phyloP scores from a whole-genome alignment of 331 rosid species.

The Quercus phellos region DNA sequence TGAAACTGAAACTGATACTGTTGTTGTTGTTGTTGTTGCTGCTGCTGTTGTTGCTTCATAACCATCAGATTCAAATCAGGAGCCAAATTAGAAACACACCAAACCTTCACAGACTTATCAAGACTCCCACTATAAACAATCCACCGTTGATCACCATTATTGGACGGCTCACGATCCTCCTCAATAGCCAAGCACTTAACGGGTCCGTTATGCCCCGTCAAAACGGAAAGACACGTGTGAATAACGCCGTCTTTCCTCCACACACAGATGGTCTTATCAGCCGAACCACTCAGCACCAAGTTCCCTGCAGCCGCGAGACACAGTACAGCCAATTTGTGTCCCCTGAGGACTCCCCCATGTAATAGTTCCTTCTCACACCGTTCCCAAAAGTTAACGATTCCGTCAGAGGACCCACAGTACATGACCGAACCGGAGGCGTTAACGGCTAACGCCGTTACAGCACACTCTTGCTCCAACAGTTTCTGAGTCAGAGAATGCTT shows the following conservation, averaged over 20 bases:
- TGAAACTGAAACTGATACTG: no score
- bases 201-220: slow-evolving; percentile 80
- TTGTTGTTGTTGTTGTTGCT: neutral
- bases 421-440: slow-evolving; percentile 34
- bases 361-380: slow-evolving; percentile 32
- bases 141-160: slow-evolving; percentile 40
- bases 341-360: slow-evolving; percentile 70
- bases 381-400: slow-evolving; percentile 74
- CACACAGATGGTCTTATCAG: slow-evolving; percentile 78
- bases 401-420: slow-evolving; percentile 81
- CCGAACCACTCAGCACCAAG: slow-evolving; percentile 69
- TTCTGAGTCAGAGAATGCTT: slow-evolving; percentile 51
- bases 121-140: slow-evolving; percentile 81
- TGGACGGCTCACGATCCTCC: slow-evolving; percentile 28
- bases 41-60: neutral
- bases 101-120: slow-evolving; percentile 86
- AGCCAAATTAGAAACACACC: slow-evolving; percentile 58
- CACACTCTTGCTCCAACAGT: slow-evolving; percentile 71
- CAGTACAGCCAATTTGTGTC: slow-evolving; percentile 73
- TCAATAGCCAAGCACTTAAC: slow-evolving; percentile 82
- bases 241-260: slow-evolving; percentile 61
- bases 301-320: slow-evolving; percentile 58
- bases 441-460: slow-evolving; percentile 65
- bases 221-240: slow-evolving; percentile 73
- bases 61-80: slow-evolving; percentile 17